Conservation (phyloP, 352 stramenopile genomes). For the Phytophthora sp. region DNA sequence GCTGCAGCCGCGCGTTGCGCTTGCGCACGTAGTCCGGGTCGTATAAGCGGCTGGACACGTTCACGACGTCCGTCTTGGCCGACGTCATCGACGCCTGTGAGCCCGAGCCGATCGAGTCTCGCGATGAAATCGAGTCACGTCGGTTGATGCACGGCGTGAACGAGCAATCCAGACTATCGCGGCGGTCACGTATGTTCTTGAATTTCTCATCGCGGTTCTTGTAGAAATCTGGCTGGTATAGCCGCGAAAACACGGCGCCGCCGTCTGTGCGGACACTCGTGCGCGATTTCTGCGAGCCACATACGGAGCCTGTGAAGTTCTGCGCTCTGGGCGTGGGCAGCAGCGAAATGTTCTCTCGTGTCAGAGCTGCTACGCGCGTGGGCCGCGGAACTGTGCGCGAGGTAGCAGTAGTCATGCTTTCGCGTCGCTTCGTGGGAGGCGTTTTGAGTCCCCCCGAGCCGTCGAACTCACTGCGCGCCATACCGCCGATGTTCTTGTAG, state of each 20-base stretch:
- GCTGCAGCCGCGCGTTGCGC: slow-evolving; percentile 75
- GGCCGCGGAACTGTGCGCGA: slow-evolving; percentile 40
- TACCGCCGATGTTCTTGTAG: slow-evolving; percentile 33
- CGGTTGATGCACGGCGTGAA: slow-evolving; percentile 69
- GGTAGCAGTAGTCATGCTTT: slow-evolving; percentile 18
- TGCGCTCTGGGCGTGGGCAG: slow-evolving; percentile 55
- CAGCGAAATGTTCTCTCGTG: slow-evolving; percentile 81
- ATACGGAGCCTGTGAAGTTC: slow-evolving; percentile 63
- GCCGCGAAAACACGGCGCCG: slow-evolving; percentile 78
- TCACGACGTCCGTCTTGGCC: slow-evolving; percentile 79
- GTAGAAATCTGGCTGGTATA: slow-evolving; percentile 88
- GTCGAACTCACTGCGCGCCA: slow-evolving; percentile 27
- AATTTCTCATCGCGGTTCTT: slow-evolving; percentile 81
- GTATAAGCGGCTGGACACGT: slow-evolving; percentile 83
- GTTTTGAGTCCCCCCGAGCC: slow-evolving; percentile 39
- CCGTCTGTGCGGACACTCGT: slow-evolving; percentile 80
- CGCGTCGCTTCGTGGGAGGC: slow-evolving; percentile 35
- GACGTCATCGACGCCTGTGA: slow-evolving; percentile 70
- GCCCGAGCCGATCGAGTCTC: slow-evolving; percentile 63
- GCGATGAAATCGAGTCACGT: slow-evolving; percentile 62
- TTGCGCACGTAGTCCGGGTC: slow-evolving; percentile 86
- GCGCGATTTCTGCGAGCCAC: slow-evolving; percentile 73
- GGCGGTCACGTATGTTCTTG: slow-evolving; percentile 63
- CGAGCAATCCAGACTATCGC: slow-evolving; percentile 65
- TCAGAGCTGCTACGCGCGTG: slow-evolving; percentile 70